Evolutionary conservation across 805 yeast species (phyloP), one percentile per base, ranked within the genome.

Genomic region (Saccharomycopsis capsularis): DNA sequence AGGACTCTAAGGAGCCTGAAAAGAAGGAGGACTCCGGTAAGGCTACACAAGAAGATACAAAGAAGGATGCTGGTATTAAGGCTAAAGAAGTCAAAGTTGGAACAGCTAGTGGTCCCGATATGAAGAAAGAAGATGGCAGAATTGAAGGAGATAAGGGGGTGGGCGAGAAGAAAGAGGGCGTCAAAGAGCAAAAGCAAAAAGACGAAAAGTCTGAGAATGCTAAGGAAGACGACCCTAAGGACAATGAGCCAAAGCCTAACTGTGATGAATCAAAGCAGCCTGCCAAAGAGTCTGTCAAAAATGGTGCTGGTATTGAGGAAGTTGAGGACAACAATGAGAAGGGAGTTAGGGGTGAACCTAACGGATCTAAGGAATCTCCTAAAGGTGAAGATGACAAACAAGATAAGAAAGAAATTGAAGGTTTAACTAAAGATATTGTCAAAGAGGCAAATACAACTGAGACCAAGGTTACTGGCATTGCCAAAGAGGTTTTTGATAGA

Each of bases 161-260:
- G 39, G 30, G 16, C 27, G 22, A 19, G 4, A 4, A 38, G 22
- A 5, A 4, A 4, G 40, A 38, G 23, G 24, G n/a, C 15, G 24
- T 15, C 19, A 22, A 25, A 16, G 39, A 37, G 6, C 24, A 44
- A 35, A 29, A 23, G n/a, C 16, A 22, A n/a, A n/a, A n/a, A n/a
- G n/a, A n/a, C n/a, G n/a, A n/a, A n/a, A n/a, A n/a, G n/a, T 29
- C 3, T 13, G 51, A 35, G 18, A 22, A 21, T 4, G 4, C 2
- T 15, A 46, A 47, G 18, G 51, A 42, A 16, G 35, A 7, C 29
- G 47, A 47, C 11, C n/a, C 16, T 40, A 29, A 45, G 18, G 48
- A 39, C n/a, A n/a, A n/a, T n/a, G n/a, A n/a, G n/a, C n/a, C n/a
- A n/a, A n/a, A n/a, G n/a, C n/a, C n/a, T n/a, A n/a, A n/a, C n/a